Evolutionary conservation across 2,329 filamentous ascomycete genomes (phyloP).

Genomic region (Sporothrix variecibatus): DNA sequence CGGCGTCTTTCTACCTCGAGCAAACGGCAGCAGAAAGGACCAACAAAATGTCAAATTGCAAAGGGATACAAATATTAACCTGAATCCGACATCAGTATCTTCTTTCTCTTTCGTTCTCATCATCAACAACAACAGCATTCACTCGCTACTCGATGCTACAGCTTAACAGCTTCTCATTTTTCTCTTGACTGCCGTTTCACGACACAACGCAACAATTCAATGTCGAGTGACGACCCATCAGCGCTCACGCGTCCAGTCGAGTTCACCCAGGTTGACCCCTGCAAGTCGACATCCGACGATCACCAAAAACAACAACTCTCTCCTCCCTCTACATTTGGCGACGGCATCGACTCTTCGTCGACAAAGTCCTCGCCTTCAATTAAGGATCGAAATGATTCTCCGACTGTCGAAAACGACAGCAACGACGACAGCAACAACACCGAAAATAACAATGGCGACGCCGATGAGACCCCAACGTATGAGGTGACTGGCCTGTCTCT

Average conservation of each 20-base stretch:
- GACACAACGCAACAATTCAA: neutral
- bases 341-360: neutral
- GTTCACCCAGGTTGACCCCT: neutral
- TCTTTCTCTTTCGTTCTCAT: neutral
- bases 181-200: neutral
- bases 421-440: neutral
- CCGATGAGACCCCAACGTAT: neutral
- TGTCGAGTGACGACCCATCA: constrained; percentile 2
- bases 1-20: neutral
- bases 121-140: neutral
- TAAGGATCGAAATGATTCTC: neutral
- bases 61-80: neutral
- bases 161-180: neutral
- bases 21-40: neutral
- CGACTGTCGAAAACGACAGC: neutral
- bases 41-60: neutral
- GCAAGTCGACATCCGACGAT: neutral
- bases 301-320: neutral
- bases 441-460: neutral
- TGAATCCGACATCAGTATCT: neutral
- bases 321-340: neutral
- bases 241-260: neutral
- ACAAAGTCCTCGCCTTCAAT: neutral
- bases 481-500: neutral
- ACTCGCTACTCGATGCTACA: neutral